Base-by-base conservation (phyloP, 768 basidiomycete genomes). In the Mycena floridula region DNA sequence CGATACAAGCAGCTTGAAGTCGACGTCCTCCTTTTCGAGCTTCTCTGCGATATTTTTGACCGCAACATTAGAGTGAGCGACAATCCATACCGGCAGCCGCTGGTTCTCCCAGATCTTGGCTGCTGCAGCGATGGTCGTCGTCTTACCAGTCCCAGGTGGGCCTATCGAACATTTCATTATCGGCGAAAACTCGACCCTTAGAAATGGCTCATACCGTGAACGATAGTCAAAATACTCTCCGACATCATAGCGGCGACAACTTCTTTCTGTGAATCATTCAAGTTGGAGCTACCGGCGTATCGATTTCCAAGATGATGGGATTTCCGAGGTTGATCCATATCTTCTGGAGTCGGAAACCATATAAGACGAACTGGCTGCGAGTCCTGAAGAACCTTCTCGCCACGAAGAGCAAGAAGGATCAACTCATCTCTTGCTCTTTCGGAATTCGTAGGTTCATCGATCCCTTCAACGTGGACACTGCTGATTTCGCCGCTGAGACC, bases 111-210 rank as follows among this genome's bases (percentile, higher is more conserved):
- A 73, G 4, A 61, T 51, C 5, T 62, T 45, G 3, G 68, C 64
- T 1, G 72, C 68, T 1, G 69, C 69, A 2, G 72, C 59, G 35
- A 77, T 79, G 0, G 72, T 72, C 0, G 68, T 67, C 4, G 76
- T 79, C 50, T 79, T 79, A 3, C 76, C 76, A 3, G 76, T 75
- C 2, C 73, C 74, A 9, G 74, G 74, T 20, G 74, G 73, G 5
- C 73, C 74, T n/a, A n/a, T n/a, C n/a, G n/a, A n/a, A n/a, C n/a
- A n/a, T n/a, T n/a, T n/a, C n/a, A n/a, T n/a, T n/a, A n/a, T n/a
- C n/a, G n/a, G n/a, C n/a, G n/a, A n/a, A n/a, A n/a, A n/a, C n/a
- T n/a, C n/a, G n/a, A n/a, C n/a, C n/a, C n/a, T n/a, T n/a, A n/a
- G n/a, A n/a, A n/a, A n/a, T n/a, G n/a, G 2, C 21, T 21, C 54